Base-by-base conservation (phyloP, 352 stramenopile species). In the Phytophthora litchii region DNA sequence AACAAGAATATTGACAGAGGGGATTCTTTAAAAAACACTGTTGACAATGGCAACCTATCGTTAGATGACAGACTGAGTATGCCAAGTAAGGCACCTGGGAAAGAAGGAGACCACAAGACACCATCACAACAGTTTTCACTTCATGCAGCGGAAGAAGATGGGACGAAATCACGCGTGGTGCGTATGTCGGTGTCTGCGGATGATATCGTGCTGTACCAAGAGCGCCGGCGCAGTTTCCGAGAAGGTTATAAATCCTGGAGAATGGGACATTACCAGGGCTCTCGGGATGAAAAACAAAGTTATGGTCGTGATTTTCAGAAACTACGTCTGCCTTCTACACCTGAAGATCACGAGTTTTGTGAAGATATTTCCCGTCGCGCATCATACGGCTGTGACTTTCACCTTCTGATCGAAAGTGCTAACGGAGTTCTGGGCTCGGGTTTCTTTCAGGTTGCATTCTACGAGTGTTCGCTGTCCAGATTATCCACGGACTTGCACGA, bases 371-470 rank as follows among this genome's bases (percentile, higher is more conserved):
- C 73, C 61, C 78, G 72, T 5, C 65, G 83, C 32, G 65, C 72
- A 4, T 54, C 72, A 1, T 84, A 83, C 12, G 85, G 85, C 0
- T 77, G 74, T 40, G 85, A 94, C 54, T 91, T 88, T 51, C 85
- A 94, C 44, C 38, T 94, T n/a, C 47, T 94, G 8, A 86, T 95
- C 54, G 76, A 91, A 51, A 78, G 63, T 50, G 52, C 66, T n/a
- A 63, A 74, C 23, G 81, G 74, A 3, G 45, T 47, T 5, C 29
- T 86, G 5, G 78, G 83, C 0, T 92, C 84, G 6, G 84, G 86
- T 0, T 92, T 92, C 53, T 92, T 96, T 51, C 87, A 94, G 52
- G 80, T 96, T 51, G 80, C 84, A 8, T 94, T 96, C 47, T 94
- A 94, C 38, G 87, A 96, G 58, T 94, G 85, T 45, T 92, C 83